Percentiles rank a stretch among this genome's conserved stretches.
phyloP scores from a whole-genome alignment of 2,329 filamentous ascomycete genomes.

The Epichloe baconii region DNA sequence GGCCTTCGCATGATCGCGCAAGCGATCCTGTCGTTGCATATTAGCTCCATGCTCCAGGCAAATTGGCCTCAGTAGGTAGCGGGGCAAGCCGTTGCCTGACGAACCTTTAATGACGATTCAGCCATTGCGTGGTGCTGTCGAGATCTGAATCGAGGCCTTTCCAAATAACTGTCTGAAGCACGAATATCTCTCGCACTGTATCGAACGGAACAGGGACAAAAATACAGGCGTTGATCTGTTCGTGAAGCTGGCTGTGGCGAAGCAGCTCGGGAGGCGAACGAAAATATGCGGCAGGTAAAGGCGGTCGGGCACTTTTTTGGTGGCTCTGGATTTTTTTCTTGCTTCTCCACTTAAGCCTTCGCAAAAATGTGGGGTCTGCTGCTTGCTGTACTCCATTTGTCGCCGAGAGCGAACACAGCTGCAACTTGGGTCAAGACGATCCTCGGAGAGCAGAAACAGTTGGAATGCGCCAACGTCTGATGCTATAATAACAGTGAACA shows the following conservation, averaged over 20 bases:
- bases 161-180: not conserved
- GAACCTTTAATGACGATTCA: conserved; percentile 34
- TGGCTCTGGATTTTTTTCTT: conserved; percentile 9
- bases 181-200: not conserved
- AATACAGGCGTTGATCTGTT: not conserved
- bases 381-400: not conserved
- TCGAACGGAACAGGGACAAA: not conserved
- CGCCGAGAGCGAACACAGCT: too few relatives aligned
- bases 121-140: conserved; percentile 21
- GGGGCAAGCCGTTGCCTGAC: conserved; percentile 20
- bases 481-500: too few relatives aligned
- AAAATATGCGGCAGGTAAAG: conserved; percentile 3
- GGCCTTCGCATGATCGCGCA: conserved; percentile 52
- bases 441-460: too few relatives aligned
- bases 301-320: conserved; percentile 7
- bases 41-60: conserved; percentile 6
- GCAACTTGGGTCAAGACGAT: too few relatives aligned
- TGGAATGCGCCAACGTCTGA: too few relatives aligned
- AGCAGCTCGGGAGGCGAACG: not conserved
- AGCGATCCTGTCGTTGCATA: conserved; percentile 32
- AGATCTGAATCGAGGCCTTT: not conserved
- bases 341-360: not conserved
- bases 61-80: conserved; percentile 8
- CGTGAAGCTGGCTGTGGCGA: not conserved
- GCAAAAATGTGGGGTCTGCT: not conserved